phyloP scores from a whole-genome alignment of 2,329 filamentous ascomycete species.

The Ascochyta clinopodiicola region DNA sequence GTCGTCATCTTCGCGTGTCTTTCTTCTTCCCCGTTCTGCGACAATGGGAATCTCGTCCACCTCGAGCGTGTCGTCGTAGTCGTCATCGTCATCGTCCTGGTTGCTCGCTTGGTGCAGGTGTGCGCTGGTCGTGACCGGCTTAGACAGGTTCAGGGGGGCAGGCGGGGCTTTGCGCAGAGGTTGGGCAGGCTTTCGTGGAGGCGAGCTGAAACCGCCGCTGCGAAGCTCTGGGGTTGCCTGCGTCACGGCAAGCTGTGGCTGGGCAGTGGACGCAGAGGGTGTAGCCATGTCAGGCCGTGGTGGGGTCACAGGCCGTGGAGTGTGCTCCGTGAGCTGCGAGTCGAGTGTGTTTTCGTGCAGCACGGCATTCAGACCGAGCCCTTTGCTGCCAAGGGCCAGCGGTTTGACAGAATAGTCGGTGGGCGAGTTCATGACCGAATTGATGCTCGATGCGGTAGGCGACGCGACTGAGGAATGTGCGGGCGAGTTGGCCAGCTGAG shows the following conservation, averaged over 20 bases:
- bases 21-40: constrained; percentile 74
- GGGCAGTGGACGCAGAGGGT: constrained; percentile 23
- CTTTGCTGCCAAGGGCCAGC: constrained; percentile 29
- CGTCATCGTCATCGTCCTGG: constrained; percentile 74
- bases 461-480: constrained; percentile 30
- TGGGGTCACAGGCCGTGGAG: constrained; percentile 21
- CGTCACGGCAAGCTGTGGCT: constrained; percentile 48
- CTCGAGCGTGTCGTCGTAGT: constrained; percentile 80
- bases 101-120: constrained; percentile 54
- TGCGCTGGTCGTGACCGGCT: constrained; percentile 50
- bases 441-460: constrained; percentile 29
- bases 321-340: constrained; percentile 19
- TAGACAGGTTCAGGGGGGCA: constrained; percentile 77
- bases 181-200: constrained; percentile 39
- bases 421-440: constrained; percentile 40
- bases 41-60: constrained; percentile 67
- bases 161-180: constrained; percentile 81
- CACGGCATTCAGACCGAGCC: constrained; percentile 32
- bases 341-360: constrained; percentile 23
- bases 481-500: constrained; percentile 42
- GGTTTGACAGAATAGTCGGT: constrained; percentile 45
- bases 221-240: constrained; percentile 49
- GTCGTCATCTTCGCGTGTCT: constrained; percentile 89
- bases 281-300: neutral
- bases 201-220: constrained; percentile 46